Conservation (phyloP, 177 flowering plant genomes). For the Tripterygium wilfordii region DNA sequence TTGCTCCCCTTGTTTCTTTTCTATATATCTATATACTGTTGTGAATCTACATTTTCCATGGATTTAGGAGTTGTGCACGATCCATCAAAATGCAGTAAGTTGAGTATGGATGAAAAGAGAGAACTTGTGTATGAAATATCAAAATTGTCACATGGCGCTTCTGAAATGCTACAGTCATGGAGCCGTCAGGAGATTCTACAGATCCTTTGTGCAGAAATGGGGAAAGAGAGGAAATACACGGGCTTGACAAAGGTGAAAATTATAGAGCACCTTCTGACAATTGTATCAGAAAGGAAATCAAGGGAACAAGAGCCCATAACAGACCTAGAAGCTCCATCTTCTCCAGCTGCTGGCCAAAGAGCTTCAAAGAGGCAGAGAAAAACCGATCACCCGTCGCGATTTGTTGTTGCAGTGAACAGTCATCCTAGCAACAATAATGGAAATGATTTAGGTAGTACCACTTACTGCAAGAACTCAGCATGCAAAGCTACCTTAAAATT, state of each 20-base stretch:
- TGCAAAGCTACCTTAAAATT: slow-evolving; percentile 59
- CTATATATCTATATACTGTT: not conserved
- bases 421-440: slow-evolving; percentile 15
- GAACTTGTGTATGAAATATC: slow-evolving; percentile 77
- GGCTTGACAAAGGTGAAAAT: slow-evolving; percentile 84
- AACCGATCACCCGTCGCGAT: slow-evolving; percentile 55
- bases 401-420: slow-evolving; percentile 27
- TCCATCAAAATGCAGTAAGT: slow-evolving; percentile 56
- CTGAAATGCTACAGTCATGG: slow-evolving; percentile 81
- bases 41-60: not conserved
- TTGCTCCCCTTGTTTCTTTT: too few relatives aligned
- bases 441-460: slow-evolving; percentile 19
- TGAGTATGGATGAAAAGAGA: slow-evolving; percentile 79
- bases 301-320: slow-evolving; percentile 19
- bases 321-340: slow-evolving; percentile 24
- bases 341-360: slow-evolving; percentile 27
- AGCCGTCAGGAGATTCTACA: slow-evolving; percentile 87
- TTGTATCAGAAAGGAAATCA: slow-evolving; percentile 63
- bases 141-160: slow-evolving; percentile 61
- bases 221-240: slow-evolving; percentile 91
- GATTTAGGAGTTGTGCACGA: slow-evolving; percentile 49
- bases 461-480: slow-evolving; percentile 77
- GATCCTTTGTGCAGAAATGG: slow-evolving; percentile 84
- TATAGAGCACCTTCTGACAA: slow-evolving; percentile 73
- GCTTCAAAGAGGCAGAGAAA: slow-evolving; percentile 72